phyloP scores from a whole-genome alignment of 495 filamentous ascomycete genomes.

The Hypoxylon crocopeplum region DNA sequence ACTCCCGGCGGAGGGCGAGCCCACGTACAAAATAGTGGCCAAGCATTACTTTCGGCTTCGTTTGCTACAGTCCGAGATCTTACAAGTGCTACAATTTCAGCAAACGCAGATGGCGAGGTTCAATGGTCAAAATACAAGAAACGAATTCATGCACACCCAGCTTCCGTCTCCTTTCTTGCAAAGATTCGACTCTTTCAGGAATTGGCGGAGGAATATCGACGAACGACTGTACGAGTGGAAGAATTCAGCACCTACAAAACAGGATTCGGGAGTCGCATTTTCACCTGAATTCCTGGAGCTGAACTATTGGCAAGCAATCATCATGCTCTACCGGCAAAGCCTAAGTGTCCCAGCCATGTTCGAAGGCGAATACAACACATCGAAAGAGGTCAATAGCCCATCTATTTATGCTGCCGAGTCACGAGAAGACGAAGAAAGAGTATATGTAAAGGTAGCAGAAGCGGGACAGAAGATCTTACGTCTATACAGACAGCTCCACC shows the following conservation, averaged over 20 bases:
- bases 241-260: constrained; percentile 73
- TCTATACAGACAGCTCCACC: constrained; percentile 88
- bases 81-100: constrained; percentile 91
- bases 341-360: constrained; percentile 85
- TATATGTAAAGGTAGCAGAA: constrained; percentile 93
- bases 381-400: constrained; percentile 61
- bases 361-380: constrained; percentile 76
- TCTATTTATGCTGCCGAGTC: constrained; percentile 55
- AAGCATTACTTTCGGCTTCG: constrained; percentile 92
- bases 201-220: constrained; percentile 90
- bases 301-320: constrained; percentile 98
- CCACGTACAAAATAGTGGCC: constrained; percentile 87
- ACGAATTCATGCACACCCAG: constrained; percentile 77
- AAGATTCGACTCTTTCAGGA: constrained; percentile 82
- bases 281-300: constrained; percentile 85
- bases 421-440: constrained; percentile 86
- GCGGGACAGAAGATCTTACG: constrained; percentile 91
- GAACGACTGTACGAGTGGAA: constrained; percentile 87
- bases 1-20: constrained; percentile 56
- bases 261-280: constrained; percentile 85
- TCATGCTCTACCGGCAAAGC: constrained; percentile 93
- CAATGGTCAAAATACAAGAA: constrained; percentile 62
- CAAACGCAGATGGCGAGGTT: constrained; percentile 71
- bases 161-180: constrained; percentile 85
- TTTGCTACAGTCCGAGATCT: constrained; percentile 92